These are phyloP conservation scores for Gaultheria prostrata DNA, from an alignment of 148 eudicot genomes.

Conservation along the genomic window DNA sequence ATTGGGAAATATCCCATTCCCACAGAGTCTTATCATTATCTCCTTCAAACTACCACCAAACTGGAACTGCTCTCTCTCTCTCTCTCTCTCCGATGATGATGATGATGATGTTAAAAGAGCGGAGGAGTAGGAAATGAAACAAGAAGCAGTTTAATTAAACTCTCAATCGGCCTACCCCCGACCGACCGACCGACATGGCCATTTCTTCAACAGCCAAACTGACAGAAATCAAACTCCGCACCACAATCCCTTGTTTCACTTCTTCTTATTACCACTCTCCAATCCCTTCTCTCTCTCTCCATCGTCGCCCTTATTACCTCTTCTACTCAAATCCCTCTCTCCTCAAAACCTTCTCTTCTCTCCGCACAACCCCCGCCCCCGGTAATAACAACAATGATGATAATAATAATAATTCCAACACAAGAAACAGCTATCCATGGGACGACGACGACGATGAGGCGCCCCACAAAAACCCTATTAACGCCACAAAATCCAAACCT, in stretches of 20 bases:
- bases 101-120: not conserved
- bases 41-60: not conserved
- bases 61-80: not conserved
- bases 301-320: constrained; percentile 23
- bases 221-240: constrained; percentile 41
- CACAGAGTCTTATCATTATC: constrained; percentile 6
- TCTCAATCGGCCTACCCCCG: too few relatives aligned
- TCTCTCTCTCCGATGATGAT: not conserved
- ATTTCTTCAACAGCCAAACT: constrained; percentile 32
- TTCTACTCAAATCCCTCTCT: constrained; percentile 30
- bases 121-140: not conserved
- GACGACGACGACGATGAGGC: constrained; percentile 12
- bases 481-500: constrained; percentile 26
- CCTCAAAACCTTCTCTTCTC: constrained; percentile 43
- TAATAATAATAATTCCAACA: not conserved
- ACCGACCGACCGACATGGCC: constrained; percentile 36
- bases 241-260: constrained; percentile 20
- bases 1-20: not conserved
- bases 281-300: too few relatives aligned
- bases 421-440: constrained; percentile 12
- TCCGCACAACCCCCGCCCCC: constrained; percentile 34
- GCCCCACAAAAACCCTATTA: constrained; percentile 29
- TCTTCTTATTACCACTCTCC: constrained; percentile 17
- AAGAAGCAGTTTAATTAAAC: not conserved
- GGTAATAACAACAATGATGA: not conserved